Base-by-base conservation (phyloP, 2,329 filamentous ascomycete genomes). In the Arachnopeziza araneosa region DNA sequence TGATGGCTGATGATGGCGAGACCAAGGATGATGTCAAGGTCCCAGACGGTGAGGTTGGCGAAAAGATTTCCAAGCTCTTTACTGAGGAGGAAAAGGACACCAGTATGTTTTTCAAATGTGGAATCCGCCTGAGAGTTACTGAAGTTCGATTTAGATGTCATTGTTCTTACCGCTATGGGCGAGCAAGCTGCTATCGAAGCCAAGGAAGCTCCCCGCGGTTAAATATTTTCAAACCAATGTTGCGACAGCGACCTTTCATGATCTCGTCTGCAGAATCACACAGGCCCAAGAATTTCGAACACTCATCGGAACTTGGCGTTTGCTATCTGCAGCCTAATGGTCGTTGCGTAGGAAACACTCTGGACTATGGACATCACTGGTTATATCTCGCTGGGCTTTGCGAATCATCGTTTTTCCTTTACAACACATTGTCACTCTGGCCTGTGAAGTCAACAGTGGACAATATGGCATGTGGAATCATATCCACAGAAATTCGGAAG, bases 21-120 rank as follows among this genome's bases (percentile, higher is more conserved):
- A 88, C 86, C 81, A 97, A 97, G 86, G 91, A 96, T 73, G 93
- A 99, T 76, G 91, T 98, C 78, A 92, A 91, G 82, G 75, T 96
- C 70, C 95, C 95, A 71, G 93, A 97, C 1, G 88, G 88, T 72
- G 93, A 98, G 62, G 72, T 96, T 77, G 92, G 91, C 72, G 86
- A 93, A 54, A 93, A 90, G 83, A 96, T 98, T 77, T 80, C 77
- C 71, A 87, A 86, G 77, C 85, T 93, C 72, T 95, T 93, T 83
- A 81, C 77, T 68, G 80, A 82, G 24, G 91, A 96, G n/a, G 88
- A 87, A 79, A 97, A 96, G 83, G 93, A 97, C 73, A 90, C 86
- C 79, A 93, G 93, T 96, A 83, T 86, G 92, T 85, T 67, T 50
- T 56, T 24, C 1, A 24, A 24, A 9, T 23, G 1, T 22, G 0